Percentiles rank a stretch among this genome's conserved stretches.
Conservation (phyloP, 2,329 filamentous ascomycete genomes). For the Parafenestella ontariensis region DNA sequence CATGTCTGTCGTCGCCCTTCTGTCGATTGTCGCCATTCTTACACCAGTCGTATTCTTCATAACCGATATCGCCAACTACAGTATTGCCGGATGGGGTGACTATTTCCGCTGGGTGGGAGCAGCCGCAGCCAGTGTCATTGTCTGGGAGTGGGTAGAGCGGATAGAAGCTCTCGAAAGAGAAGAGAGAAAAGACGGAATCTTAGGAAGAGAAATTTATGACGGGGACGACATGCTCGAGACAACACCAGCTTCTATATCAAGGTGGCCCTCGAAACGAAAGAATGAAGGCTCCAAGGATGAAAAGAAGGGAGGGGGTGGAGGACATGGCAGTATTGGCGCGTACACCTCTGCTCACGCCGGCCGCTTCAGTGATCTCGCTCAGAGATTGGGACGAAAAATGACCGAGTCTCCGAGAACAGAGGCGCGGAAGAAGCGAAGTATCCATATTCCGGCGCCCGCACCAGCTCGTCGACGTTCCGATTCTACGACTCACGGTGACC, state of each 20-base stretch:
- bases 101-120: constrained; percentile 97
- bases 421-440: constrained; percentile 40
- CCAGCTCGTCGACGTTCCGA: constrained; percentile 38
- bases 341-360: constrained; percentile 34
- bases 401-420: constrained; percentile 36
- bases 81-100: constrained; percentile 90
- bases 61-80: constrained; percentile 83
- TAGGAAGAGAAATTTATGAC: constrained; percentile 90
- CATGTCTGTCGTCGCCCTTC: constrained; percentile 78
- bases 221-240: constrained; percentile 89
- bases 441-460: constrained; percentile 43
- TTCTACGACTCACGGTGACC: constrained; percentile 28
- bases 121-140: constrained; percentile 91
- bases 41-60: constrained; percentile 94
- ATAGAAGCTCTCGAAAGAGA: constrained; percentile 92
- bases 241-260: constrained; percentile 64
- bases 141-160: constrained; percentile 97
- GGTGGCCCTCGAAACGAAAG: constrained; percentile 54
- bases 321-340: constrained; percentile 26
- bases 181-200: constrained; percentile 90
- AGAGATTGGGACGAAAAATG: constrained; percentile 37
- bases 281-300: constrained; percentile 37
- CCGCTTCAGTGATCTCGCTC: constrained; percentile 37
- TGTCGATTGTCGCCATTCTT: constrained; percentile 82
- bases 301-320: constrained; percentile 39